Evolutionary conservation across 176 grass and related monocot species (phyloP).

Genomic region (Aegilops sharonensis): DNA sequence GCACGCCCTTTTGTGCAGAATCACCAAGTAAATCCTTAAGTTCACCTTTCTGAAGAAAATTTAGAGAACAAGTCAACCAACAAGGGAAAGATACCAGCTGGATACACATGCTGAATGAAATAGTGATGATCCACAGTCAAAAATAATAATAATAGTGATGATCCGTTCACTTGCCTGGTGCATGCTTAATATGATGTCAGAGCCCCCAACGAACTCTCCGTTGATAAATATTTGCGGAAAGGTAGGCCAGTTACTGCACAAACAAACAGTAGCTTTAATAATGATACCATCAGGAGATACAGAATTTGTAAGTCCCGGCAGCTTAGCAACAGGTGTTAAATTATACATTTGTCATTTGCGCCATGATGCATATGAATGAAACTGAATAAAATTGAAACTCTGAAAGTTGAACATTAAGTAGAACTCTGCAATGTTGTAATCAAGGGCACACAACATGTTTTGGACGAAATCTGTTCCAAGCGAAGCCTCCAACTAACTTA

Average conservation of each 20-base stretch:
- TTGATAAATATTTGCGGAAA: conserved; percentile 99
- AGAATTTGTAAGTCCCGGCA: neutral
- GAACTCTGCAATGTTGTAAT: neutral
- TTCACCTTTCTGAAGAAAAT: conserved; percentile 78
- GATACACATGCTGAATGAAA: conserved; percentile 13
- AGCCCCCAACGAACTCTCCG: conserved; percentile 90
- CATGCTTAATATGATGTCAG: conserved; percentile 93
- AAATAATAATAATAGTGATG: neutral
- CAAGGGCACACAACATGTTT: neutral
- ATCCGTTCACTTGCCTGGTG: conserved; percentile 69
- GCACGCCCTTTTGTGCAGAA: conserved; percentile 30
- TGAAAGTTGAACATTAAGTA: neutral
- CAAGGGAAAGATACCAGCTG: neutral
- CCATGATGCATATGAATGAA: conserved; percentile 5
- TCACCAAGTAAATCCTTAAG: conserved; percentile 69
- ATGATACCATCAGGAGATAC: conserved; percentile 1
- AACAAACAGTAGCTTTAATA: conserved; percentile 16
- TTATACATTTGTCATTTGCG: neutral
- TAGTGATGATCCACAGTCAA: neutral
- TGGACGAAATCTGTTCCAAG: neutral
- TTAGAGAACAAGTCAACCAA: neutral
- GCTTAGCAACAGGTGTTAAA: neutral
- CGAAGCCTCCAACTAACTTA: neutral
- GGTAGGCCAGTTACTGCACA: conserved; percentile 81
- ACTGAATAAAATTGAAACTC: conserved; percentile 15